Evolutionary conservation across 352 stramenopile genomes (phyloP).

Genomic region (Phytophthora colocasiae): DNA sequence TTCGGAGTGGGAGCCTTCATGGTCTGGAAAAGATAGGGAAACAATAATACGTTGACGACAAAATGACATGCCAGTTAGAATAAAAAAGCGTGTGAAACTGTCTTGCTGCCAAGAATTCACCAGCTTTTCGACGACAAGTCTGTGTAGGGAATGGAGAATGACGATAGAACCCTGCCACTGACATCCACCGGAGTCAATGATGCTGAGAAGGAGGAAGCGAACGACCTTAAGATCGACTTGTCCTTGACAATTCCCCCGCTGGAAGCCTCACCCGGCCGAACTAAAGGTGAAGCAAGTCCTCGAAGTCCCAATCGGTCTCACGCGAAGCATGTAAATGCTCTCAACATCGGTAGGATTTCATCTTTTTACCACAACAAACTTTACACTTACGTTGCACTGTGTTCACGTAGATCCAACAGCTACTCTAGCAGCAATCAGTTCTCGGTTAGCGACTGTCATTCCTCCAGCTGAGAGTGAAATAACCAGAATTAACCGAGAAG

Average conservation of each 20-base stretch:
- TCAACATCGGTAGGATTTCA: conserved; percentile 46
- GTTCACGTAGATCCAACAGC: conserved; percentile 41
- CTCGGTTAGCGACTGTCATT: conserved; percentile 55
- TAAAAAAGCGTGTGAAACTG: conserved; percentile 30
- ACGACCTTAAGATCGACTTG: conserved; percentile 11
- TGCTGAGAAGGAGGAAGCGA: neutral
- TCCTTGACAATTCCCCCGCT: conserved; percentile 8
- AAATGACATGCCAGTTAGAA: neutral
- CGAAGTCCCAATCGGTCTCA: conserved; percentile 32
- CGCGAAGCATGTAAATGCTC: conserved; percentile 41
- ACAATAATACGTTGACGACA: neutral
- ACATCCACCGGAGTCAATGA: neutral
- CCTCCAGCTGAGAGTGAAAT: conserved; percentile 79
- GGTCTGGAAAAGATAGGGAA: neutral
- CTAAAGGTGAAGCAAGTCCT: conserved; percentile 20
- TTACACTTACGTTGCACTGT: neutral
- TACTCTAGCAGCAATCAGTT: conserved; percentile 70
- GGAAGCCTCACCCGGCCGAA: conserved; percentile 3
- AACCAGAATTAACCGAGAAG: conserved; percentile 68
- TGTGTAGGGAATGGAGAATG: conserved; percentile 11
- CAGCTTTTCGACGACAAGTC: too few relatives aligned
- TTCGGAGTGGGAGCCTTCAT: neutral
- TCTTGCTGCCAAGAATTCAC: conserved; percentile 1
- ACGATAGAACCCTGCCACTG: neutral
- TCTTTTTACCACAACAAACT: neutral